Evolutionary conservation across 2,329 filamentous ascomycete genomes (phyloP).

Genomic region (Myrmaecium sp.): DNA sequence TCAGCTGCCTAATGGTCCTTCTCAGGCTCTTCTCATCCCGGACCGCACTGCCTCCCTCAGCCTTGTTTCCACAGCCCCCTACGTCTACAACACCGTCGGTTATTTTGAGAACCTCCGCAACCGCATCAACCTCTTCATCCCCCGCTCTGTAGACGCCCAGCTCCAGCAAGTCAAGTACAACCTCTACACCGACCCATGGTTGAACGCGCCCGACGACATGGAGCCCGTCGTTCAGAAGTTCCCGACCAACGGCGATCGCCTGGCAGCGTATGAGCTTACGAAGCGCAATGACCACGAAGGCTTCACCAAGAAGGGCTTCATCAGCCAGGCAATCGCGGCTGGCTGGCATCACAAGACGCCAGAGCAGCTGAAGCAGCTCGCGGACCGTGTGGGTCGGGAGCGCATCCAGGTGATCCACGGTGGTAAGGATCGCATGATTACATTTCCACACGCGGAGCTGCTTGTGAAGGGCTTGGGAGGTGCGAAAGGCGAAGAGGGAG

Average conservation of each 20-base stretch:
- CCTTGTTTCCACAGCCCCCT: conserved; percentile 32
- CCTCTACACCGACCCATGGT: conserved; percentile 50
- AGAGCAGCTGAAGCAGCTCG: conserved; percentile 48
- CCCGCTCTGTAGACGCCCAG: conserved; percentile 51
- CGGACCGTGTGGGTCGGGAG: conserved; percentile 50
- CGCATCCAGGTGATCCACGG: conserved; percentile 68
- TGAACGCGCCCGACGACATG: conserved; percentile 40
- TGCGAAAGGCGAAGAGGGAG: conserved; percentile 19
- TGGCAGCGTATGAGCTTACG: conserved; percentile 59
- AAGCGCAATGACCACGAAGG: conserved; percentile 46
- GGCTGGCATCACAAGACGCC: conserved; percentile 63
- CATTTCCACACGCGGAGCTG: conserved; percentile 49
- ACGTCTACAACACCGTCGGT: conserved; percentile 32
- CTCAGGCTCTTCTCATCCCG: conserved; percentile 26
- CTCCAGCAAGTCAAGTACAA: conserved; percentile 47
- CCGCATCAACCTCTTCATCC: conserved; percentile 39
- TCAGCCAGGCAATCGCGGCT: conserved; percentile 62
- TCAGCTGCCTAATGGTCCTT: background rate
- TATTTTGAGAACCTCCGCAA: conserved; percentile 48
- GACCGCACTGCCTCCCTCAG: conserved; percentile 31
- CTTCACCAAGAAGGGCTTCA: conserved; percentile 51
- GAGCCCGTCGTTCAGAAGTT: conserved; percentile 33
- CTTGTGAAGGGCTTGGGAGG: conserved; percentile 42
- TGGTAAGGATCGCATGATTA: conserved; percentile 61
- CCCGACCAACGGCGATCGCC: conserved; percentile 63